Base-by-base conservation (phyloP, 495 filamentous ascomycete genomes). In the Aspergillus wentii region DNA sequence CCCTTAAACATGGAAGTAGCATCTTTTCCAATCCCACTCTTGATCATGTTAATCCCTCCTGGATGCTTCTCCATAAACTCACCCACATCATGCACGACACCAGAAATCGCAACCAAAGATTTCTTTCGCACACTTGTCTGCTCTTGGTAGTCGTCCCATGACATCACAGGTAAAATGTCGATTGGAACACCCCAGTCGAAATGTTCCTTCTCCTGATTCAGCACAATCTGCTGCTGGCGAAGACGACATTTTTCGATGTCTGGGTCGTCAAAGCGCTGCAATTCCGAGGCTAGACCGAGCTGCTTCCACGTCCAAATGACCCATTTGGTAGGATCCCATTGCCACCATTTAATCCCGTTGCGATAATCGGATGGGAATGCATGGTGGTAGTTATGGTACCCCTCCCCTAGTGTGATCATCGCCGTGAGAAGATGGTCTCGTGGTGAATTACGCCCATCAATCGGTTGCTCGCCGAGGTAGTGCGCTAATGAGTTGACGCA, bases 301-400 rank as follows among this genome's bases (percentile, higher is more conserved):
- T 86, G 76, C 76, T 89, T 90, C 81, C 80, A 86, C 46, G 72
- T 49, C 82, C 81, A 88, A 71, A 95, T 95, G 54, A 59, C 71
- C 87, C 88, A 94, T 68, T 95, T 95, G 50, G 88, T 94, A n/a
- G 86, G 87, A 65, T 95, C 88, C 51, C 92, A 94, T 64, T 95
- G 88, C 64, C 79, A 82, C 85, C 86, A 94, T 52, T 91, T 68
- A 44, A 94, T 88, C 27, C 85, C 88, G 62, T 95, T 95, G 57
- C 88, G 85, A 77, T 94, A 94, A 58, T 95, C 88, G 8, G 84
- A 87, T 18, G 88, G 88, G 64, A 95, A 95, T 59, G 94, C 88
- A 70, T 95, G 88, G 69, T 95, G 88, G 78, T 94, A 95, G 67
- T 90, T 92, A 73, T 94, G 87, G 66, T 94, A 95, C 33, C 88